Percentiles rank a stretch among this genome's conserved stretches.
Evolutionary conservation across 148 eudicot genomes (phyloP).

Genomic region (Chenopodium quinoa): DNA sequence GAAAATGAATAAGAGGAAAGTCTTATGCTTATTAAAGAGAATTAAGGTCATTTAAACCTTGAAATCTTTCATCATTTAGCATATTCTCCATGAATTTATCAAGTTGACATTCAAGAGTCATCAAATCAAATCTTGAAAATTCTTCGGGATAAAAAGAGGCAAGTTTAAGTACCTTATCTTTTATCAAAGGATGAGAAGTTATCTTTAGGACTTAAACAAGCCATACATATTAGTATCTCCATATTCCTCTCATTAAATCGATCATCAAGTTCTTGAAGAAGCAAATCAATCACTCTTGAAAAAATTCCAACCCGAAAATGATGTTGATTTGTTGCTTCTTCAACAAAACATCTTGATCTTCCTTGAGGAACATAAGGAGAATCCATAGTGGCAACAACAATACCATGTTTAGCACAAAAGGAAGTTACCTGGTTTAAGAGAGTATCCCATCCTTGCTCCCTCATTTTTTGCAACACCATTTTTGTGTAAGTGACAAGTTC

Average conservation of each 20-base stretch:
- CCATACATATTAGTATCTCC: not conserved
- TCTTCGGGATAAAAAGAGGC: not conserved
- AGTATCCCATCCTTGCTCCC: not conserved
- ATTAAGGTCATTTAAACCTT: not conserved
- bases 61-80: not conserved
- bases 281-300: not conserved
- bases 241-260: not conserved
- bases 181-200: no score
- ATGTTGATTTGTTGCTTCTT: not conserved
- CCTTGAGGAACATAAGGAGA: no score
- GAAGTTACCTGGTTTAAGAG: no score
- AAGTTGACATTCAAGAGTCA: not conserved
- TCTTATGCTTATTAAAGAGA: not conserved
- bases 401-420: no score
- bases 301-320: not conserved
- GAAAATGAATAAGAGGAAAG: no score
- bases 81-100: not conserved
- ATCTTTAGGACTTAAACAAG: no score
- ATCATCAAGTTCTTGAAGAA: slow-evolving; percentile 4
- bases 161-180: no score
- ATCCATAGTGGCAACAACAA: no score
- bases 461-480: not conserved
- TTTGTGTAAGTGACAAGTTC: not conserved
- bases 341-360: no score
- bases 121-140: not conserved